Percentiles rank a stretch among this genome's conserved stretches.
phyloP scores from a whole-genome alignment of 768 basidiomycete genomes.

The Gautieria morchelliformis region DNA sequence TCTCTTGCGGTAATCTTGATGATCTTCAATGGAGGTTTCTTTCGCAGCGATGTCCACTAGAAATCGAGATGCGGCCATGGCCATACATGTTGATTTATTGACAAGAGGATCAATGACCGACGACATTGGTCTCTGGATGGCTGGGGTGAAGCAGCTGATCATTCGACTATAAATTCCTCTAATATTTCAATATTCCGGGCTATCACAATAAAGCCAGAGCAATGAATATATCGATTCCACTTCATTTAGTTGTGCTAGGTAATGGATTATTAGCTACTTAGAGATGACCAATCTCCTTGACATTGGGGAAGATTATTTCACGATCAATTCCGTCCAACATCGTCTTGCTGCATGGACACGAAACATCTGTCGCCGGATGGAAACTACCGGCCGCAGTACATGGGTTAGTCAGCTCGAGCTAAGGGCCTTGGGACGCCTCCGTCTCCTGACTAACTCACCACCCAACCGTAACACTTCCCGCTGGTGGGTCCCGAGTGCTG shows the following conservation, averaged over 20 bases:
- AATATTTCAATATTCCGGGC: not conserved
- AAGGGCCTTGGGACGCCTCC: no score
- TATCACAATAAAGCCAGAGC: not conserved
- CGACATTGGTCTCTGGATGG: slow-evolving; percentile 83
- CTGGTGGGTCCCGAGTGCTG: no score
- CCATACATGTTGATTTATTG: slow-evolving; percentile 79
- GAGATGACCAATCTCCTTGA: no score
- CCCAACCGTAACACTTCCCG: no score
- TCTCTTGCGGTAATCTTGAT: not conserved
- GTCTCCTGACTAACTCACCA: no score
- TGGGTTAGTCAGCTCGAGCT: no score
- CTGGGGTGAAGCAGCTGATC: slow-evolving; percentile 83
- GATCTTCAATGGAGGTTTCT: not conserved
- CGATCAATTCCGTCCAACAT: no score
- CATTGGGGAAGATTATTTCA: no score
- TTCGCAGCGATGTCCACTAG: slow-evolving; percentile 69
- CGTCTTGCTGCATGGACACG: no score
- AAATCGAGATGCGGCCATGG: slow-evolving; percentile 68
- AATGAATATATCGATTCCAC: not conserved
- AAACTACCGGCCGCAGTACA: no score
- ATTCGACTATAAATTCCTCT: slow-evolving; percentile 40
- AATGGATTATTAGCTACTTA: not conserved
- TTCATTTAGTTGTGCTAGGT: not conserved
- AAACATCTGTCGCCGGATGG: no score
- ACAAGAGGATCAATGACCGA: slow-evolving; percentile 71